A percentile compares a stretch with the other conserved stretches of the same genome.
These are phyloP conservation scores for Plasmodium cynomolgi DNA, from an alignment of 169 alveolate genomes.

Conservation along the genomic window DNA sequence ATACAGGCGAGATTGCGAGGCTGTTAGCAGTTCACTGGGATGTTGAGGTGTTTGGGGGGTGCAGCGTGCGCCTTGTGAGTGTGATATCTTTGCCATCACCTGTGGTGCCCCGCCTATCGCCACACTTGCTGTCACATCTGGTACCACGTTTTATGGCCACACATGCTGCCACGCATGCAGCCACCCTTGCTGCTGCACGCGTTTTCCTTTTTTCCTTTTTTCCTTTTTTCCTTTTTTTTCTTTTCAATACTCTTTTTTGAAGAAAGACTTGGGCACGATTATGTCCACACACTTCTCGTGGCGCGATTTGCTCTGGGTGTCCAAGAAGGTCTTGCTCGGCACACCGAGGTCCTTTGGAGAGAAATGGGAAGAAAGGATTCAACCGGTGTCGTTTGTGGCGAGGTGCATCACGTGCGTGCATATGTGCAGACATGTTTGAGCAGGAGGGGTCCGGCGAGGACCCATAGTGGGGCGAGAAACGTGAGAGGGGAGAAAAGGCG, in stretches of 20 bases:
- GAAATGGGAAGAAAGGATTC: not conserved
- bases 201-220: not conserved
- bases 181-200: not conserved
- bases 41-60: not conserved
- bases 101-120: not conserved
- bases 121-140: not conserved
- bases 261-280: constrained; percentile 13
- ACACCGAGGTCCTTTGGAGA: constrained; percentile 46
- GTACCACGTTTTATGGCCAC: not conserved
- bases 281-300: constrained; percentile 16
- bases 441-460: not conserved
- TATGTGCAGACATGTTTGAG: not conserved
- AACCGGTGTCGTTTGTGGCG: not conserved
- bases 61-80: not conserved
- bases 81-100: not conserved
- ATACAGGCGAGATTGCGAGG: not conserved
- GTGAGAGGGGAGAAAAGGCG: not conserved
- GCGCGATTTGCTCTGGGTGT: constrained; percentile 43
- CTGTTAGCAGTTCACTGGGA: not conserved
- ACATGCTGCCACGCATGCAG: not conserved
- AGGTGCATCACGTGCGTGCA: not conserved
- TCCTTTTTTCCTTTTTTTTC: not conserved
- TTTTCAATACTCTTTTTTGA: constrained; percentile 39
- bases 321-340: constrained; percentile 42
- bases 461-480: not conserved